phyloP scores from a whole-genome alignment of 2,329 filamentous ascomycete species.

The Fusarium citri region DNA sequence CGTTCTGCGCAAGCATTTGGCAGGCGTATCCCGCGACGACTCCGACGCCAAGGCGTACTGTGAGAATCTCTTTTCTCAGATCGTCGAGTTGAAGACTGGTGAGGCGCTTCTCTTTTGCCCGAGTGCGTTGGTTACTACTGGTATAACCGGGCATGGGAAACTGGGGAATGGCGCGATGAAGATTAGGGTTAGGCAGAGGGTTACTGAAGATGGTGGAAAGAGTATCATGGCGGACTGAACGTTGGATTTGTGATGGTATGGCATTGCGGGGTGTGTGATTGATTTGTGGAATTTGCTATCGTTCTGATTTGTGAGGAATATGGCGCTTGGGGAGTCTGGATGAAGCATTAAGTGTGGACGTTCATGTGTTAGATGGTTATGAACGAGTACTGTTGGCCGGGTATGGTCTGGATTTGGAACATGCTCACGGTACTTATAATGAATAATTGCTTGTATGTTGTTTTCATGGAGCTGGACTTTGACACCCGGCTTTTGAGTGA shows the following conservation, averaged over 20 bases:
- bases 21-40: background rate
- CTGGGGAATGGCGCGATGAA: background rate
- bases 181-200: background rate
- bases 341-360: rapidly evolving
- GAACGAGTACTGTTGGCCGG: rapidly evolving
- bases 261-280: rapidly evolving
- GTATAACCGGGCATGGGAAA: background rate
- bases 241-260: rapidly evolving
- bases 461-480: no score
- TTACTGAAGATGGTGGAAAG: background rate
- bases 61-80: background rate
- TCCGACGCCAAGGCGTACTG: background rate
- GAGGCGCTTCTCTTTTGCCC: background rate
- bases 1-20: background rate
- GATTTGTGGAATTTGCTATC: background rate
- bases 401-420: background rate
- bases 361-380: background rate
- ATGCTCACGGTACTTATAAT: background rate
- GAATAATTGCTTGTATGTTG: no score
- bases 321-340: background rate
- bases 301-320: background rate
- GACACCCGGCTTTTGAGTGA: no score
- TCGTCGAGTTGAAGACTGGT: background rate
- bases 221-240: background rate
- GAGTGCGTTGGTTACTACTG: background rate